Base-by-base conservation (phyloP, 73 alveolate species). In the Paramecium tetraurelia region DNA sequence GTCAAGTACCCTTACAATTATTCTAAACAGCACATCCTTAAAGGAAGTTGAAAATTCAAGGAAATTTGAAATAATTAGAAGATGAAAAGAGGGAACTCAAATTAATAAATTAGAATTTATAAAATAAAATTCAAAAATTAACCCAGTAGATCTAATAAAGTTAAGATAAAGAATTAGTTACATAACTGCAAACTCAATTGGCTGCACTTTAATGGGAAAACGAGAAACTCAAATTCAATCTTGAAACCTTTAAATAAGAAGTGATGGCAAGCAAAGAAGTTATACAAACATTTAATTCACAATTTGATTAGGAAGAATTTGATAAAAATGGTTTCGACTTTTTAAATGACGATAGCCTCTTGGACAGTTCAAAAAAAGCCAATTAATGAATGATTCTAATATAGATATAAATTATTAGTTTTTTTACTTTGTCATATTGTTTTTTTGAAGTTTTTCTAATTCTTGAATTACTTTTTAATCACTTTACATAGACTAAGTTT, bases 1-100 rank as follows among this genome's bases (percentile, higher is more conserved):
- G 99, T 44, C 94, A 97, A 92, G 93, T 96, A 3, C 99, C 99
- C 18, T 95, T 94, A 24, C 96, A 96, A 89, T 18, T 98, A 36
- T 98, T 98, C 85, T 71, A 87, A 58, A 93, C 87, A 27, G 95
- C 98, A n/a, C 99, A 98, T 90, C 99, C 99, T 11, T 84, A 68
- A 83, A 97, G 97, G 33, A 86, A 86, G 33, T 77, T 77, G 3
- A 86, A 86, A 40, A 75, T 75, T 14, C 16, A 29, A 36, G 85
- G 53, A 14, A 31, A 29, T 68, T 18, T 75, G 7, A 35, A 75
- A 75, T 75, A 14, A 75, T 31, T 63, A 33, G 87, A 75, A 20
- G 87, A 75, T 16, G 87, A 75, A 33, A 75, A 41, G 18, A 75
- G 38, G 21, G 87, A 75, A 18, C 36, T 63, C 1, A 63, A 63